Evolutionary conservation across 495 filamentous ascomycete species (phyloP).

Genomic region (Jackrogersella minutella): DNA sequence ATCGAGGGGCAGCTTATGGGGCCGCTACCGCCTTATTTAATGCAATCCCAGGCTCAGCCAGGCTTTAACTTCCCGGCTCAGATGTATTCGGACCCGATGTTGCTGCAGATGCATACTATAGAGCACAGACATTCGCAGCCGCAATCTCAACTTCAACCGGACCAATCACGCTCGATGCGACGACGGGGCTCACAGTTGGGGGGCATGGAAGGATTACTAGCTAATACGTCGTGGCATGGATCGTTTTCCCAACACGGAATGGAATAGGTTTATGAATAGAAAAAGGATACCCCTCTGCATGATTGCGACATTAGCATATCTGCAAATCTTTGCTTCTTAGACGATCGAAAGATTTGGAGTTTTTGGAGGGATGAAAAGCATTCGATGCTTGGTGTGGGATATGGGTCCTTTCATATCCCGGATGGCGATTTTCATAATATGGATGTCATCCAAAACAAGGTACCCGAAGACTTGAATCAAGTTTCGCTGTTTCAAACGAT

Average conservation of each 20-base stretch:
- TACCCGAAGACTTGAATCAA: conserved; percentile 1
- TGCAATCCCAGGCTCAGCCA: conserved; percentile 48
- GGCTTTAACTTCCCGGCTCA: conserved; percentile 49
- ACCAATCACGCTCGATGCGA: conserved; percentile 22
- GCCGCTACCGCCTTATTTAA: conserved; percentile 55
- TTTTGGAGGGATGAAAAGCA: conserved; percentile 28
- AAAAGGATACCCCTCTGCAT: conserved; percentile 45
- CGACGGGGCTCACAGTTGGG: conserved; percentile 45
- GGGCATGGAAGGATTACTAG: conserved; percentile 53
- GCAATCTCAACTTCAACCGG: conserved; percentile 40
- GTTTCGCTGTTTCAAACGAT: not conserved
- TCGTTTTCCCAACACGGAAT: conserved; percentile 45
- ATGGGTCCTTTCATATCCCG: conserved; percentile 9
- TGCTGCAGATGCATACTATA: conserved; percentile 38
- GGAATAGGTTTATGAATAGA: conserved; percentile 41
- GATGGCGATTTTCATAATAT: conserved; percentile 18
- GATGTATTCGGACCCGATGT: conserved; percentile 51
- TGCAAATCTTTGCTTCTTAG: conserved; percentile 27
- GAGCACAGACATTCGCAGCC: conserved; percentile 39
- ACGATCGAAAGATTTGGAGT: conserved; percentile 28
- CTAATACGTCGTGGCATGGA: conserved; percentile 46
- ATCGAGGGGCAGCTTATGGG: conserved; percentile 59
- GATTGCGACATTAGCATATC: conserved; percentile 26
- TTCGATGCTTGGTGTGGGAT: conserved; percentile 14
- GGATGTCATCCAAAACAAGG: conserved; percentile 17